Evolutionary conservation across 1,284 basidiomycete species (phyloP).

Genomic region (Mycosarcoma maydis): DNA sequence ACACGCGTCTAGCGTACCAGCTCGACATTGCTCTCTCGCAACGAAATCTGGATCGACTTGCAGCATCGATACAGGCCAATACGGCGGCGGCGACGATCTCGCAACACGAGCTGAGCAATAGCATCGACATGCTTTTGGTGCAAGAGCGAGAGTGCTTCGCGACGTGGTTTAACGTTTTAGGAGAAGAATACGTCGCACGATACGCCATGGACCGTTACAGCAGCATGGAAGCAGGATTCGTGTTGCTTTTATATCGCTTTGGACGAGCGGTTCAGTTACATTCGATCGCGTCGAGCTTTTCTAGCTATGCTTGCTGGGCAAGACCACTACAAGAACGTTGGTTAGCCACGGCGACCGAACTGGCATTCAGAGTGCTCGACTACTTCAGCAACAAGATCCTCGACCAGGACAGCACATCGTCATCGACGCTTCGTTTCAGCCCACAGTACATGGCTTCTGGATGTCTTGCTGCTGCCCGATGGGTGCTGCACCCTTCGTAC

Average conservation of each 20-base stretch:
- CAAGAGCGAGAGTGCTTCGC: conserved; percentile 16
- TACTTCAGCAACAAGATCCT: conserved; percentile 20
- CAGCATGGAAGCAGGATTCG: conserved; percentile 16
- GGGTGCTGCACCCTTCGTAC: conserved; percentile 11
- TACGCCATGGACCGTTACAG: conserved; percentile 32
- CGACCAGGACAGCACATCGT: conserved; percentile 17
- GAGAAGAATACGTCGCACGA: conserved; percentile 24
- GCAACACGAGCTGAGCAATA: conserved; percentile 4
- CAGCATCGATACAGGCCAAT: not conserved
- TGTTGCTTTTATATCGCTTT: conserved; percentile 18
- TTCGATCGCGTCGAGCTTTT: not conserved
- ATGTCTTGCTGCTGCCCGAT: conserved; percentile 19
- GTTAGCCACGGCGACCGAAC: conserved; percentile 9
- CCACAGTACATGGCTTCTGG: conserved; percentile 30
- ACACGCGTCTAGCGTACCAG: conserved; percentile 30
- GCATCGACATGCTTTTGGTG: conserved; percentile 7
- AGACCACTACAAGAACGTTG: conserved; percentile 16
- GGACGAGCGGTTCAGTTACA: conserved; percentile 14
- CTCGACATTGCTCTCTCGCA: conserved; percentile 33
- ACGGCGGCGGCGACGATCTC: too few relatives aligned
- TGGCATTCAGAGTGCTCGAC: conserved; percentile 27
- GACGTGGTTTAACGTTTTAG: conserved; percentile 26
- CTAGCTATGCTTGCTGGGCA: too few relatives aligned
- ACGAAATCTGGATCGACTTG: conserved; percentile 15
- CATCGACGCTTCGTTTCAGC: conserved; percentile 27